phyloP scores from a whole-genome alignment of 768 basidiomycete genomes.

The Lenzites betulinus region DNA sequence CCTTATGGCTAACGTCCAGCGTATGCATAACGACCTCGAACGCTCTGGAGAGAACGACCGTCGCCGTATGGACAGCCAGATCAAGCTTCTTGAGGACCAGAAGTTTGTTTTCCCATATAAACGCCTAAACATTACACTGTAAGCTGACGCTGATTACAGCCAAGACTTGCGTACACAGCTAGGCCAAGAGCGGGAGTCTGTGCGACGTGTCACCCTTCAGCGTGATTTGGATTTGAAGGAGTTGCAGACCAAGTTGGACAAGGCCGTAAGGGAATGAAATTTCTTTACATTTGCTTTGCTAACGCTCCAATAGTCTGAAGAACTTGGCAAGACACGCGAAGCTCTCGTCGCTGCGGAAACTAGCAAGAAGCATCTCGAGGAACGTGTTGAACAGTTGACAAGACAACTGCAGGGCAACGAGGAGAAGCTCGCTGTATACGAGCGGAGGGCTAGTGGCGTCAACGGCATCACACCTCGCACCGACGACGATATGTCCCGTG shows the following conservation, averaged over 20 bases:
- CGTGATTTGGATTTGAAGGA: slow-evolving; percentile 82
- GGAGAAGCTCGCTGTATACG: slow-evolving; percentile 87
- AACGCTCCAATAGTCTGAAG: slow-evolving; percentile 49
- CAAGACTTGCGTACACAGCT: slow-evolving; percentile 75
- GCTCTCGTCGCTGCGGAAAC: slow-evolving; percentile 71
- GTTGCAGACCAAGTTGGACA: slow-evolving; percentile 70
- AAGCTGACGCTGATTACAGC: slow-evolving; percentile 38
- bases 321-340: slow-evolving; percentile 70
- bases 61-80: slow-evolving; percentile 74
- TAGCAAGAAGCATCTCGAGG: slow-evolving; percentile 76
- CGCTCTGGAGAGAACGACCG: slow-evolving; percentile 82
- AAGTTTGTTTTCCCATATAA: slow-evolving; percentile 50
- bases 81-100: slow-evolving; percentile 78
- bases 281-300: slow-evolving; percentile 2
- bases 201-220: slow-evolving; percentile 75
- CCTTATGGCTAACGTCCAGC: slow-evolving; percentile 86
- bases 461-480: slow-evolving; percentile 34
- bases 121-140: not conserved
- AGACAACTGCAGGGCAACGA: slow-evolving; percentile 71
- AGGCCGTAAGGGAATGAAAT: slow-evolving; percentile 48
- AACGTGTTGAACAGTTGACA: slow-evolving; percentile 63
- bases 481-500: slow-evolving; percentile 56
- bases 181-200: slow-evolving; percentile 69
- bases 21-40: slow-evolving; percentile 88
- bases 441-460: slow-evolving; percentile 52